Percentiles rank a stretch among this genome's conserved stretches.
Conservation (phyloP, 2,329 filamentous ascomycete genomes). For the Fusarium sp. region DNA sequence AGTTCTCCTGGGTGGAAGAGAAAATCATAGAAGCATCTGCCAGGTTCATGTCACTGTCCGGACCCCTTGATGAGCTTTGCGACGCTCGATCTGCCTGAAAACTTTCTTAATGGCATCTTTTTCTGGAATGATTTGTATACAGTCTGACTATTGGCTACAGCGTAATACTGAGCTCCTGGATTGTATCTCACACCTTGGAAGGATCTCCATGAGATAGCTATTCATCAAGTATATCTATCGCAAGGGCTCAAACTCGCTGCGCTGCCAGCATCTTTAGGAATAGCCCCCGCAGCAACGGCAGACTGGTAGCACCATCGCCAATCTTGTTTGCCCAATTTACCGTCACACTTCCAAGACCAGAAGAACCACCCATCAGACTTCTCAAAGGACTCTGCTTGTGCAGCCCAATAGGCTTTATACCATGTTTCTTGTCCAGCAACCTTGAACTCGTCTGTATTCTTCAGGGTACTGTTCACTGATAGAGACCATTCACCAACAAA, state of each 20-base stretch:
- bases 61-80: not conserved
- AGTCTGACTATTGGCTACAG: not conserved
- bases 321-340: slow-evolving; percentile 52
- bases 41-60: not conserved
- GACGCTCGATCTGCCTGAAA: not conserved
- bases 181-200: too few relatives aligned
- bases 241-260: slow-evolving; percentile 27
- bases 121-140: not conserved
- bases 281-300: slow-evolving; percentile 44
- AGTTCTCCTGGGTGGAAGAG: too few relatives aligned
- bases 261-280: slow-evolving; percentile 42
- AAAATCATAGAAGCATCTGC: too few relatives aligned
- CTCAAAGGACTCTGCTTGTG: slow-evolving; percentile 68
- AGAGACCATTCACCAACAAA: slow-evolving; percentile 71
- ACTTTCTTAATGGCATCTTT: not conserved
- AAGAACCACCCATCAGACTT: slow-evolving; percentile 67
- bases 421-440: slow-evolving; percentile 59
- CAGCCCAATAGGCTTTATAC: slow-evolving; percentile 68
- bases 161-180: not conserved
- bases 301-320: slow-evolving; percentile 62
- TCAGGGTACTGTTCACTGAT: slow-evolving; percentile 60
- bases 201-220: not conserved
- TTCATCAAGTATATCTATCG: not conserved
- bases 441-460: slow-evolving; percentile 59
- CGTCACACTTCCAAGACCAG: slow-evolving; percentile 69